These are phyloP conservation scores for Kwoniella europaea DNA, from an alignment of 768 basidiomycete genomes.

Conservation along the genomic window DNA sequence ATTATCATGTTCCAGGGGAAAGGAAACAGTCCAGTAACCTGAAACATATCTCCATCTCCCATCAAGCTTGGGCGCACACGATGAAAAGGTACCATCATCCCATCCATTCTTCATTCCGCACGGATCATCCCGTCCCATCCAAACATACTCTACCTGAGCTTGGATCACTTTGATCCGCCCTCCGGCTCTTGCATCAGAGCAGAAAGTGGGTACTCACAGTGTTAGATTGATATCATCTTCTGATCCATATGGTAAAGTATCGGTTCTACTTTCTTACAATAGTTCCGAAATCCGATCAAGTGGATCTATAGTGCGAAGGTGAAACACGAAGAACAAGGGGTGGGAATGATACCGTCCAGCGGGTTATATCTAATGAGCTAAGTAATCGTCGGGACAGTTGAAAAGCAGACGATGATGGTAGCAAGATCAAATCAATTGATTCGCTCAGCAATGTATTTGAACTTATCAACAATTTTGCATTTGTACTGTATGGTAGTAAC, in stretches of 20 bases:
- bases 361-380: not conserved
- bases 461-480: too few species aligned
- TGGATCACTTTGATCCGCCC: conserved; percentile 5
- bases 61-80: not conserved
- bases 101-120: conserved; percentile 1
- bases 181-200: not conserved
- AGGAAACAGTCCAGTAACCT: conserved; percentile 6
- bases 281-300: not conserved
- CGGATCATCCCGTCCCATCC: not conserved
- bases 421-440: too few species aligned
- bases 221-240: not conserved
- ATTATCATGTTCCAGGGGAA: not conserved
- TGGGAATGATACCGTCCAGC: conserved; percentile 9
- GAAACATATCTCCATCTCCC: conserved; percentile 4
- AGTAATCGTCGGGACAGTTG: not conserved
- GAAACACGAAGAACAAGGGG: not conserved
- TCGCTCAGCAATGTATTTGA: too few species aligned
- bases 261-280: not conserved
- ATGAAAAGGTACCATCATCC: conserved; percentile 9
- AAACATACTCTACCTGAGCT: not conserved
- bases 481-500: too few species aligned
- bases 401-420: not conserved
- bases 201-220: not conserved
- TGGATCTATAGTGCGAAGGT: not conserved
- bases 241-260: not conserved